These are phyloP conservation scores for Colletotrichum navitas DNA, from an alignment of 2,329 filamentous ascomycete species.

Conservation along the genomic window DNA sequence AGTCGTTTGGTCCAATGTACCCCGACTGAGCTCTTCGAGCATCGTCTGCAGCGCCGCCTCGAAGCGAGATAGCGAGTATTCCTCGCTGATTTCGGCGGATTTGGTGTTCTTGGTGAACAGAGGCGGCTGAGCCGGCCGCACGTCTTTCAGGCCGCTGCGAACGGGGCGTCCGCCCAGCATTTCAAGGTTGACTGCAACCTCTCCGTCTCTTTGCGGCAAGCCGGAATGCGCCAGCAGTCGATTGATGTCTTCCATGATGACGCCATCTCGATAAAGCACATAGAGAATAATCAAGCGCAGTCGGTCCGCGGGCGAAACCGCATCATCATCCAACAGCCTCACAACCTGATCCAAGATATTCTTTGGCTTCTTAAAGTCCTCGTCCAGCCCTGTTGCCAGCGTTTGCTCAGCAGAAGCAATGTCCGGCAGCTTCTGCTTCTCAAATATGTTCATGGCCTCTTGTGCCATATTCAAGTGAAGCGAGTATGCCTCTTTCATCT, in stretches of 20 bases:
- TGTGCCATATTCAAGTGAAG: conserved; percentile 97
- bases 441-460: conserved; percentile 95
- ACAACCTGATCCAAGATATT: conserved; percentile 88
- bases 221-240: conserved; percentile 87
- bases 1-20: conserved; percentile 72
- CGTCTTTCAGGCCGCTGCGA: conserved; percentile 78
- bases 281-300: conserved; percentile 89
- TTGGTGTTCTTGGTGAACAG: conserved; percentile 79
- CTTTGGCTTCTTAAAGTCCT: conserved; percentile 92
- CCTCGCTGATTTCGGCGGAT: conserved; percentile 71
- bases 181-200: conserved; percentile 82
- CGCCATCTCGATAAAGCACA: conserved; percentile 85
- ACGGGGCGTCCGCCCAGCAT: conserved; percentile 80
- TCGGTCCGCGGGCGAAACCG: conserved; percentile 78
- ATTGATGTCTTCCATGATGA: conserved; percentile 85
- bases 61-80: conserved; percentile 88
- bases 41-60: conserved; percentile 85
- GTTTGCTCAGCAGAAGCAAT: conserved; percentile 91
- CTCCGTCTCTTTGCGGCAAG: conserved; percentile 79
- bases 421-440: conserved; percentile 86
- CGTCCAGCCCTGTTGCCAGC: conserved; percentile 90
- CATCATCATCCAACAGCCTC: conserved; percentile 87
- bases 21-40: conserved; percentile 79
- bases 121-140: conserved; percentile 72
- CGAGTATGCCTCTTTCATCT: conserved; percentile 95